These are phyloP conservation scores for Orychophragmus violaceus DNA, from an alignment of 345 rosid species.

Conservation along the genomic window DNA sequence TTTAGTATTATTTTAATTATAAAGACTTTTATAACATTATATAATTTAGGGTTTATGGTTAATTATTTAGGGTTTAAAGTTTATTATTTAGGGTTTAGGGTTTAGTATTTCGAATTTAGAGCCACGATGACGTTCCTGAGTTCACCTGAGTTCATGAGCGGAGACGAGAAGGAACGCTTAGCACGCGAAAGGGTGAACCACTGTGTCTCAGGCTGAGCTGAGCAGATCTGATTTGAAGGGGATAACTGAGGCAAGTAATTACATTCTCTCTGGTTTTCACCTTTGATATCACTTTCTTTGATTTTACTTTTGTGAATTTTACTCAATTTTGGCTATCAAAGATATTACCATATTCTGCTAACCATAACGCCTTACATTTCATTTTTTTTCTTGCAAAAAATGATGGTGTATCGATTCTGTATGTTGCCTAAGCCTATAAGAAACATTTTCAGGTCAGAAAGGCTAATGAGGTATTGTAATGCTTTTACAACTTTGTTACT, in stretches of 20 bases:
- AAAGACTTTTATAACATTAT: too few relatives aligned
- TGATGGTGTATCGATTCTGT: background rate
- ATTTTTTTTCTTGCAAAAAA: background rate
- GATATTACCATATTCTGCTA: background rate
- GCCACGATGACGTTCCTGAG: conserved; percentile 39
- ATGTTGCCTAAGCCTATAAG: background rate
- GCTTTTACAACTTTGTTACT: background rate
- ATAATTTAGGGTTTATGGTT: too few relatives aligned
- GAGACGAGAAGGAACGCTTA: conserved; percentile 41
- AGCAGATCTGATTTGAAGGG: conserved; percentile 85
- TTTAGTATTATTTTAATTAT: too few relatives aligned
- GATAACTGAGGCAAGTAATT: conserved; percentile 53
- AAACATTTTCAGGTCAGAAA: conserved; percentile 42
- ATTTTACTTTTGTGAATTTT: background rate
- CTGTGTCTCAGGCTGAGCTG: conserved; percentile 14
- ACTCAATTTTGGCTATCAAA: background rate
- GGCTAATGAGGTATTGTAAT: conserved; percentile 38
- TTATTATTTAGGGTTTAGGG: too few relatives aligned
- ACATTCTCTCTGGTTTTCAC: background rate
- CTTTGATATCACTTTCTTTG: background rate
- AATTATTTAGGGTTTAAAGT: too few relatives aligned
- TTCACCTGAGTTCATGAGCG: conserved; percentile 26
- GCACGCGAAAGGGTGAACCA: conserved; percentile 35
- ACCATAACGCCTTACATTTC: background rate
- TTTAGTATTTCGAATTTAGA: too few relatives aligned